Conservation (phyloP, 139 green algal genomes). For the Micractinium sp. region DNA sequence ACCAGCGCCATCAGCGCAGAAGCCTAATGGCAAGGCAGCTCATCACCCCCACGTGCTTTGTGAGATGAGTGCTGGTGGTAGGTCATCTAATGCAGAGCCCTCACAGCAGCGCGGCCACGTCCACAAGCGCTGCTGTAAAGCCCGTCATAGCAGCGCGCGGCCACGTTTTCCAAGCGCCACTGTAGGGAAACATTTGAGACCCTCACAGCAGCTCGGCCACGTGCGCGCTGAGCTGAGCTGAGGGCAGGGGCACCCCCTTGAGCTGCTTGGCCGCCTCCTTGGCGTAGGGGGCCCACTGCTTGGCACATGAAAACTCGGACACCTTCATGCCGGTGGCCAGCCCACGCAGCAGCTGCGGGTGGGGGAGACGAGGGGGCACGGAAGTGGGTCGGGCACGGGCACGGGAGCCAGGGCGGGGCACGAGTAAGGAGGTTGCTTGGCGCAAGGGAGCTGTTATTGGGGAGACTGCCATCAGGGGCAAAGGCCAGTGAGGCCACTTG, state of each 20-base stretch:
- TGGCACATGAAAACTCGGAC: slow-evolving; percentile 72
- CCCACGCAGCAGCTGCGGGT: slow-evolving; percentile 78
- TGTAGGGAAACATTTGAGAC: no score
- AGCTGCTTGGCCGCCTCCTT: slow-evolving; percentile 27
- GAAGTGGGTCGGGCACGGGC: no score
- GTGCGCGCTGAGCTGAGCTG: slow-evolving; percentile 1
- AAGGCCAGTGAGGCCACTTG: background rate
- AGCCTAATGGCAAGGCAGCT: no score
- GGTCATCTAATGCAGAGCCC: no score
- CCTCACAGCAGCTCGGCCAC: background rate
- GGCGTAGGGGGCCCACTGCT: slow-evolving; percentile 82
- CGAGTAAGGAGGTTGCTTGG: background rate
- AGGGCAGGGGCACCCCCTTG: slow-evolving; percentile 21
- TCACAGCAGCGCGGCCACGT: no score
- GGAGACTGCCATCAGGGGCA: background rate
- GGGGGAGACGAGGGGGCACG: background rate
- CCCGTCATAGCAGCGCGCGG: no score
- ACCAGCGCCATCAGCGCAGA: no score
- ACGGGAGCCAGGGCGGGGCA: no score
- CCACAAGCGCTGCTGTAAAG: no score
- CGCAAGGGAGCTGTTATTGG: background rate
- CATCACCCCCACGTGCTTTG: no score
- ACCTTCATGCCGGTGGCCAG: slow-evolving; percentile 86
- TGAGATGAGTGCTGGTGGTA: no score
- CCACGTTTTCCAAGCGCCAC: no score